Evolutionary conservation across 1,284 basidiomycete genomes (phyloP).

Genomic region (Mycosarcoma mackinlayi): DNA sequence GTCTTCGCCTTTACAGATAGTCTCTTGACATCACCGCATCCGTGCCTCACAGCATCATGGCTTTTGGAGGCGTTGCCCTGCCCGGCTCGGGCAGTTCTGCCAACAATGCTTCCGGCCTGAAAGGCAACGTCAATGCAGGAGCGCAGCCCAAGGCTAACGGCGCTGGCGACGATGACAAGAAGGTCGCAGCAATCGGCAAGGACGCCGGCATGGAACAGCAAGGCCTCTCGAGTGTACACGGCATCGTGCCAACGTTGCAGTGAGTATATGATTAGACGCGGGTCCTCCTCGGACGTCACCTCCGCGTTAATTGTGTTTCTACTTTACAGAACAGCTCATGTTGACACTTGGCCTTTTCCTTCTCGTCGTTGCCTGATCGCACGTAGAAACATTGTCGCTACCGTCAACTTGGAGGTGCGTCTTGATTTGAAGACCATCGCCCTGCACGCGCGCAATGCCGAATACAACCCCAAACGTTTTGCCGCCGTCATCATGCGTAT

Average conservation of each 20-base stretch:
- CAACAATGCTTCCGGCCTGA: slow-evolving; percentile 32
- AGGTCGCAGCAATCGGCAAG: slow-evolving; percentile 35
- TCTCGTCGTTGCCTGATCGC: slow-evolving; percentile 1
- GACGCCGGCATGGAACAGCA: slow-evolving; percentile 56
- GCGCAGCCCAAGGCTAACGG: slow-evolving; percentile 37
- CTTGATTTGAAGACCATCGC: slow-evolving; percentile 99
- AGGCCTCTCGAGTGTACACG: slow-evolving; percentile 65
- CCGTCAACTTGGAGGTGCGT: slow-evolving; percentile 96
- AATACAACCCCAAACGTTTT: slow-evolving; percentile 99
- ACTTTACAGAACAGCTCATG: not conserved
- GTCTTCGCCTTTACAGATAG: not conserved
- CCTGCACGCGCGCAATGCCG: slow-evolving; percentile 95
- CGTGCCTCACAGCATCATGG: slow-evolving; percentile 26
- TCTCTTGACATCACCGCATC: not conserved
- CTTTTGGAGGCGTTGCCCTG: slow-evolving; percentile 52
- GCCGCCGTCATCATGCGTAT: slow-evolving; percentile 99
- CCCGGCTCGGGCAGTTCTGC: slow-evolving; percentile 42
- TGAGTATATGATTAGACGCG: slow-evolving; percentile 54
- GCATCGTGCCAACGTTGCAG: slow-evolving; percentile 69
- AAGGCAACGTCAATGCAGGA: slow-evolving; percentile 20
- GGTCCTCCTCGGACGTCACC: not conserved
- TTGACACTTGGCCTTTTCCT: slow-evolving; percentile 21
- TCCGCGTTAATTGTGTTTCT: slow-evolving; percentile 3
- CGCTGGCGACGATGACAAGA: slow-evolving; percentile 38
- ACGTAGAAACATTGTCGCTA: slow-evolving; percentile 92